Percentiles rank a stretch among this genome's conserved stretches.
phyloP scores from a whole-genome alignment of 306 rosid genomes.

The Hippophae rhamnoides region DNA sequence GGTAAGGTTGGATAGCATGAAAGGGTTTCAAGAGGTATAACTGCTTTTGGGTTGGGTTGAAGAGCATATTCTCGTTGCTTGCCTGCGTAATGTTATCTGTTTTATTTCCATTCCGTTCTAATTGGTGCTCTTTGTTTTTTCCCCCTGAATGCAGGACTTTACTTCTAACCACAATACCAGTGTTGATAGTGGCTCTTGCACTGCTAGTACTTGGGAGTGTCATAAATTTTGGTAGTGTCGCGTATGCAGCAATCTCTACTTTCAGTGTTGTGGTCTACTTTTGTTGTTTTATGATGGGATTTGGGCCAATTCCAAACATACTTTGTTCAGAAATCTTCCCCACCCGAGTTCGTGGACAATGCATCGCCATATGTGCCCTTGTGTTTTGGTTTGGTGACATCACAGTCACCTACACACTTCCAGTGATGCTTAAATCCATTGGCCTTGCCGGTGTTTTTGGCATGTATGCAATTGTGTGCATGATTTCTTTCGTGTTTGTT shows the following conservation, averaged over 20 bases:
- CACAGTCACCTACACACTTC: constrained; percentile 83
- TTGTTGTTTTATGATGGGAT: constrained; percentile 90
- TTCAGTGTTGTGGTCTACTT: constrained; percentile 70
- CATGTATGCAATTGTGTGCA: constrained; percentile 68
- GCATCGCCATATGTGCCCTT: constrained; percentile 91
- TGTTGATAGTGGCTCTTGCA: constrained; percentile 55
- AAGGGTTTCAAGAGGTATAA: too few species aligned
- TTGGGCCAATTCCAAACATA: constrained; percentile 90
- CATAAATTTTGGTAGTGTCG: constrained; percentile 57
- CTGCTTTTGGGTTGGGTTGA: too few species aligned
- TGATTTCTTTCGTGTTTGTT: constrained; percentile 69
- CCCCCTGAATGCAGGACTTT: constrained; percentile 49
- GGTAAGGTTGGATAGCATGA: too few species aligned
- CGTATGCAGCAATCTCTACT: constrained; percentile 75
- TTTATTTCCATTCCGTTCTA: not conserved
- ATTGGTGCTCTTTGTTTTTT: not conserved
- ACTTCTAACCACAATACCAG: constrained; percentile 67
- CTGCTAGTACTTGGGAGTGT: constrained; percentile 60
- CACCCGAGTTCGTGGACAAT: constrained; percentile 83
- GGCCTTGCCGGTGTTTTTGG: constrained; percentile 91
- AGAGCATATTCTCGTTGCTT: too few species aligned
- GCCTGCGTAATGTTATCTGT: not conserved
- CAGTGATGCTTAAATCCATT: constrained; percentile 76
- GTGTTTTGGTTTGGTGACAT: constrained; percentile 89
- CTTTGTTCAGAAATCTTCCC: constrained; percentile 98